These are phyloP conservation scores for Carex cristatella DNA, from an alignment of 176 grass and related monocot genomes.

Conservation along the genomic window DNA sequence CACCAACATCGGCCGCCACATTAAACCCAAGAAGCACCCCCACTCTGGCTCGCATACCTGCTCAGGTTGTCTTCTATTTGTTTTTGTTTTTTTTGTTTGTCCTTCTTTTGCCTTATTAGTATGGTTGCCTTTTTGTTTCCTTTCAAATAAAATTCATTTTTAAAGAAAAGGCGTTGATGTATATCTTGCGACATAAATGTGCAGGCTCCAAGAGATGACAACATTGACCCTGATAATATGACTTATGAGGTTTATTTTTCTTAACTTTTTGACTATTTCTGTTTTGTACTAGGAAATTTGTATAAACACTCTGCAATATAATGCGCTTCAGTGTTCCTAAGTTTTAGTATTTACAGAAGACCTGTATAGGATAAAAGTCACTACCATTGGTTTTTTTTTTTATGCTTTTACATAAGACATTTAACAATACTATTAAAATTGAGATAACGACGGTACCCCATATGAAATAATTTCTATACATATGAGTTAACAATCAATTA, in stretches of 20 bases:
- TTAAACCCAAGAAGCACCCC: slow-evolving; percentile 13
- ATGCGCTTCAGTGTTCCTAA: neutral
- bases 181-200: slow-evolving; percentile 5
- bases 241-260: slow-evolving; percentile 63
- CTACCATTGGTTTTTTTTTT: neutral
- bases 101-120: neutral
- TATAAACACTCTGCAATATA: neutral
- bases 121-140: neutral
- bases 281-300: neutral
- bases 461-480: neutral
- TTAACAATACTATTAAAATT: neutral
- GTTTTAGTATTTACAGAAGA: neutral
- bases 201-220: slow-evolving; percentile 49
- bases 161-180: slow-evolving; percentile 13
- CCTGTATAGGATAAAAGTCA: neutral
- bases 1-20: slow-evolving; percentile 17
- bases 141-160: neutral
- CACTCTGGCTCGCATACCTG: slow-evolving; percentile 14
- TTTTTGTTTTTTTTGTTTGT: neutral
- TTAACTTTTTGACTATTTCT: slow-evolving; percentile 8
- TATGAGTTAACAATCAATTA: neutral
- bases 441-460: neutral
- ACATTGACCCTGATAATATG: slow-evolving; percentile 80
- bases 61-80: slow-evolving; percentile 40
- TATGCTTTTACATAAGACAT: neutral